Evolutionary conservation across 352 stramenopile species (phyloP).

Genomic region (Phytophthora crassamura): DNA sequence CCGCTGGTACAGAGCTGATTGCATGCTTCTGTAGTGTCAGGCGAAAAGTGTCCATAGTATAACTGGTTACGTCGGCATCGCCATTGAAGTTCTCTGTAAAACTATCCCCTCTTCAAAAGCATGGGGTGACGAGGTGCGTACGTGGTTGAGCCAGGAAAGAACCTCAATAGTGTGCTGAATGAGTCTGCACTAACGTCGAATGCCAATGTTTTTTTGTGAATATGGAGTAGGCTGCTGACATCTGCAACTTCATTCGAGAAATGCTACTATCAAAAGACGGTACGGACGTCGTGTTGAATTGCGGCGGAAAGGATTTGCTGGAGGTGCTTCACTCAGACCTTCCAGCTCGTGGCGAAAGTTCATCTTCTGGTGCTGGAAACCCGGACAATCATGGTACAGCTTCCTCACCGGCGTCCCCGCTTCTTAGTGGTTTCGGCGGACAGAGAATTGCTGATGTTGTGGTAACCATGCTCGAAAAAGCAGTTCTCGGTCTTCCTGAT

Average conservation of each 20-base stretch:
- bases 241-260: conserved; percentile 71
- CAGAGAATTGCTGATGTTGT: conserved; percentile 28
- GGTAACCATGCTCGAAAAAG: conserved; percentile 39
- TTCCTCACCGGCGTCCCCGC: background rate
- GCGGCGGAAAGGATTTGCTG: conserved; percentile 52
- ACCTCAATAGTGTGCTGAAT: background rate
- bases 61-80: conserved; percentile 69
- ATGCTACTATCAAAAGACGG: conserved; percentile 60
- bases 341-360: background rate
- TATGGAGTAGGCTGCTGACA: conserved; percentile 50
- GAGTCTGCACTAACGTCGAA: background rate
- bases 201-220: background rate
- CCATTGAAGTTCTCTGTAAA: conserved; percentile 51
- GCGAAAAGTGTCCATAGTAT: conserved; percentile 48
- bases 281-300: conserved; percentile 51
- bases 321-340: conserved; percentile 35
- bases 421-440: conserved; percentile 12
- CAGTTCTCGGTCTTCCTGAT: conserved; percentile 29
- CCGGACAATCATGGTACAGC: background rate
- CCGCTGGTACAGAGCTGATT: background rate
- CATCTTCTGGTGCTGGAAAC: background rate
- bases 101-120: conserved; percentile 25
- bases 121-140: conserved; percentile 27
- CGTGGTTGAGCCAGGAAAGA: background rate
- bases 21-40: conserved; percentile 5